Conservation (phyloP, 2,329 filamentous ascomycete genomes). For the Tothia fuscella region DNA sequence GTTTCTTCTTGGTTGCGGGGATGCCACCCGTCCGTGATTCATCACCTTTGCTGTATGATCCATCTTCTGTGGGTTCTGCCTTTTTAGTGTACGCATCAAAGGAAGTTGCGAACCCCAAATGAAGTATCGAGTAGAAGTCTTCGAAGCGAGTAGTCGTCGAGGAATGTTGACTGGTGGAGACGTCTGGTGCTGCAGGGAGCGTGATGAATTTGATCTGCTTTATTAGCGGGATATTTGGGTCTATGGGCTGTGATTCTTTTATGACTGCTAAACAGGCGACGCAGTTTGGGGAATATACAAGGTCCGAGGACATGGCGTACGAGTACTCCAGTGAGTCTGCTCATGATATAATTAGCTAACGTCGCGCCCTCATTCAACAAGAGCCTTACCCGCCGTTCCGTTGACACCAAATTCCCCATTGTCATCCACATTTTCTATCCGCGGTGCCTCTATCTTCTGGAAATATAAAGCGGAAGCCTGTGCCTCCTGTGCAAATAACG, state of each 20-base stretch:
- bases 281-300: conserved; percentile 68
- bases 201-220: conserved; percentile 90
- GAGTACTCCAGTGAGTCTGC: conserved; percentile 15
- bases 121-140: conserved; percentile 80
- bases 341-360: conserved; percentile 1
- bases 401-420: background rate
- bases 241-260: conserved; percentile 80
- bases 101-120: conserved; percentile 84
- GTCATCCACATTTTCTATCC: conserved; percentile 37
- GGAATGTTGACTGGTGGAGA: background rate
- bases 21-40: conserved; percentile 82
- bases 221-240: conserved; percentile 67
- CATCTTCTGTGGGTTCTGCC: conserved; percentile 22
- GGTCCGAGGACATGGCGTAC: conserved; percentile 72
- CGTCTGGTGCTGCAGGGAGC: conserved; percentile 54
- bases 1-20: conserved; percentile 91
- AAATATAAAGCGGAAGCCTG: conserved; percentile 75
- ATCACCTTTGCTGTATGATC: conserved; percentile 57
- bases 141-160: conserved; percentile 45
- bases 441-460: conserved; percentile 32
- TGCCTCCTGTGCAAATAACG: conserved; percentile 77
- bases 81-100: conserved; percentile 91
- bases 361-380: background rate
- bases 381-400: conserved; percentile 1
- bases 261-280: conserved; percentile 77